phyloP scores from a whole-genome alignment of 306 rosid species.

The Pyrus bretschneideri region DNA sequence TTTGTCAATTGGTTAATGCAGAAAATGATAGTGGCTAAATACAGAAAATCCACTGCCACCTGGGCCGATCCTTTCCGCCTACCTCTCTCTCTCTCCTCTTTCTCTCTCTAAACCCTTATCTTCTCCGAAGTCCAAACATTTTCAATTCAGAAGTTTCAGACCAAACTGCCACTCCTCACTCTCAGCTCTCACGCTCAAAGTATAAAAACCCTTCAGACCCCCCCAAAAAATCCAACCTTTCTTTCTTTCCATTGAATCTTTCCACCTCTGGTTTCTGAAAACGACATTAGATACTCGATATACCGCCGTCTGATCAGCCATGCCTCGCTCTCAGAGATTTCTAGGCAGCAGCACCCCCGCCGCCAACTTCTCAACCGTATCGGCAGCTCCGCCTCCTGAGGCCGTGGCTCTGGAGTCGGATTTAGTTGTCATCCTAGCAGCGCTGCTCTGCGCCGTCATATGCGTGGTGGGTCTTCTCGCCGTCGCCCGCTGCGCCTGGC shows the following conservation, averaged over 20 bases:
- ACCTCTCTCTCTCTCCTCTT: not conserved
- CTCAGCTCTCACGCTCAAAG: not conserved
- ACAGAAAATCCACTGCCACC: not conserved
- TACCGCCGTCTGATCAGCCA: not conserved
- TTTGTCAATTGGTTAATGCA: not conserved
- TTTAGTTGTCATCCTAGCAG: conserved; percentile 68
- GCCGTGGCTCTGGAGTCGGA: conserved; percentile 51
- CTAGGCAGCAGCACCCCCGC: conserved; percentile 8
- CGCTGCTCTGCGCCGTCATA: conserved; percentile 69
- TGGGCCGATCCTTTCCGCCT: not conserved
- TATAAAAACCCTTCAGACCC: not conserved
- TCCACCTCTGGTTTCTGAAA: not conserved
- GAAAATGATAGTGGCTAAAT: not conserved
- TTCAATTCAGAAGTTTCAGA: not conserved
- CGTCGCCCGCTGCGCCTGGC: conserved; percentile 81
- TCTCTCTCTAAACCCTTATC: not conserved
- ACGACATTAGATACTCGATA: too few relatives aligned
- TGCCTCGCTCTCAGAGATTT: conserved; percentile 41
- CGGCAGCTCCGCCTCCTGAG: conserved; percentile 59
- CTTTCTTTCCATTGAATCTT: not conserved
- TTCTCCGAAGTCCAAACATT: not conserved
- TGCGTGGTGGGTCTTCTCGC: conserved; percentile 72
- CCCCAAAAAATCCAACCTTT: not conserved
- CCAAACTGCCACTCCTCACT: not conserved
- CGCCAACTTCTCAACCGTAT: not conserved